Conservation (phyloP, 768 basidiomycete genomes). For the Hygrophorus pudorinus region DNA sequence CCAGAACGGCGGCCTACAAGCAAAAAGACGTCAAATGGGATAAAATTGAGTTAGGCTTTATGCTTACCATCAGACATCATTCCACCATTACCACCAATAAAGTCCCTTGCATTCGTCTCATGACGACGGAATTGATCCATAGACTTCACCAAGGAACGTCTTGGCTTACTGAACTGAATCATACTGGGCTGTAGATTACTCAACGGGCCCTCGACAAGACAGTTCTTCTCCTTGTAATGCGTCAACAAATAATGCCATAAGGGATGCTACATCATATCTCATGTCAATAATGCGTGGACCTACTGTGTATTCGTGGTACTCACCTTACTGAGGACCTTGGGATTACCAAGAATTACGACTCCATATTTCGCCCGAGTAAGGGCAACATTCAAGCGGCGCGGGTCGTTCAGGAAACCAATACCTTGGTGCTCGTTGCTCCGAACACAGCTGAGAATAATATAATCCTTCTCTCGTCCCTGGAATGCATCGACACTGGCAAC, state of each 20-base stretch:
- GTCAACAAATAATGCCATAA: constrained; percentile 97
- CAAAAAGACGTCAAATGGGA: constrained; percentile 9
- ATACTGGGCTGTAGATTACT: constrained; percentile 96
- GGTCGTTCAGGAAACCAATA: constrained; percentile 98
- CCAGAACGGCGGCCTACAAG: constrained; percentile 62
- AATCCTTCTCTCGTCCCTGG: constrained; percentile 99
- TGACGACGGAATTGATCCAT: constrained; percentile 92
- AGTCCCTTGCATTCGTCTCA: constrained; percentile 86
- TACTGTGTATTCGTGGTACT: constrained; percentile 9
- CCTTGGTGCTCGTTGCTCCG: constrained; percentile 99
- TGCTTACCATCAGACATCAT: constrained; percentile 41
- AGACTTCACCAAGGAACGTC: constrained; percentile 77
- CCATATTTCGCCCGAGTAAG: constrained; percentile 97
- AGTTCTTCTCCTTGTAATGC: constrained; percentile 94
- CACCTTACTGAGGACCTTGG: constrained; percentile 98
- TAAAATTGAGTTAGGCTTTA: constrained; percentile 10
- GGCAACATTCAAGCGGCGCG: constrained; percentile 91
- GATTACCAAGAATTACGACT: constrained; percentile 98
- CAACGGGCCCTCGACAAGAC: constrained; percentile 91
- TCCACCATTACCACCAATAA: constrained; percentile 28
- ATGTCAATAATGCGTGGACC: constrained; percentile 6
- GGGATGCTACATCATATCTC: constrained; percentile 59
- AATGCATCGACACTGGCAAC: constrained; percentile 99
- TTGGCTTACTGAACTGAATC: constrained; percentile 99
- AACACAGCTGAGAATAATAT: constrained; percentile 96